Conservation (phyloP, 73 alveolate genomes). For the Paramecium sonneborni region DNA sequence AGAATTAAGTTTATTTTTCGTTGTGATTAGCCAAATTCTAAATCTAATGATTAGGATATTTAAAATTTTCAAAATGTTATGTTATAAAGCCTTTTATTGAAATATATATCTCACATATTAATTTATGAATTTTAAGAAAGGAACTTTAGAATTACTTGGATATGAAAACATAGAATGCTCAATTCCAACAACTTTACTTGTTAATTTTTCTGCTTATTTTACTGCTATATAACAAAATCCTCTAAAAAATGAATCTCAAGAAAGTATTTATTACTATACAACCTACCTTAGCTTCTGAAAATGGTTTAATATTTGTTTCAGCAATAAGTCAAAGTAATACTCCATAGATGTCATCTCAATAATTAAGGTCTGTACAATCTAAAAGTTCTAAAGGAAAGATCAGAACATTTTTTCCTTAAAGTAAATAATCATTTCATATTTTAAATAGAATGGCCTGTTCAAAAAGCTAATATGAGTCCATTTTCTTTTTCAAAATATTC, state of each 20-base stretch:
- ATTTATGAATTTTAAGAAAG: background rate
- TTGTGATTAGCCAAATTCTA: background rate
- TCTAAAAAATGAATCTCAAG: background rate
- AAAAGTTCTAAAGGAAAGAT: constrained; percentile 20
- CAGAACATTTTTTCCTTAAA: constrained; percentile 41
- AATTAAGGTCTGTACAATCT: constrained; percentile 4
- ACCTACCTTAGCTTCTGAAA: background rate
- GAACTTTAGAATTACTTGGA: constrained; percentile 29
- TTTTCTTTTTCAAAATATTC: constrained; percentile 24
- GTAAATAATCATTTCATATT: background rate
- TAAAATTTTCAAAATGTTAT: background rate
- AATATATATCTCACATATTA: background rate
- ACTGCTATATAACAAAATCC: background rate
- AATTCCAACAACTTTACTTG: background rate
- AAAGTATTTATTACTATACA: background rate
- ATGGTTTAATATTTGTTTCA: background rate
- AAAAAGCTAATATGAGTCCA: constrained; percentile 16
- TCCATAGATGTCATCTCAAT: background rate
- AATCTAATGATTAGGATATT: background rate
- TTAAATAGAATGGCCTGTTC: constrained; percentile 31
- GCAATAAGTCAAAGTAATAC: background rate
- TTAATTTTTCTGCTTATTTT: background rate
- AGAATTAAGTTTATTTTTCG: background rate
- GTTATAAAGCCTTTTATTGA: background rate
- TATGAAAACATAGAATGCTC: background rate